Evolutionary conservation across 257 asterid species (phyloP).

Genomic region (Ligustrum vulgare): DNA sequence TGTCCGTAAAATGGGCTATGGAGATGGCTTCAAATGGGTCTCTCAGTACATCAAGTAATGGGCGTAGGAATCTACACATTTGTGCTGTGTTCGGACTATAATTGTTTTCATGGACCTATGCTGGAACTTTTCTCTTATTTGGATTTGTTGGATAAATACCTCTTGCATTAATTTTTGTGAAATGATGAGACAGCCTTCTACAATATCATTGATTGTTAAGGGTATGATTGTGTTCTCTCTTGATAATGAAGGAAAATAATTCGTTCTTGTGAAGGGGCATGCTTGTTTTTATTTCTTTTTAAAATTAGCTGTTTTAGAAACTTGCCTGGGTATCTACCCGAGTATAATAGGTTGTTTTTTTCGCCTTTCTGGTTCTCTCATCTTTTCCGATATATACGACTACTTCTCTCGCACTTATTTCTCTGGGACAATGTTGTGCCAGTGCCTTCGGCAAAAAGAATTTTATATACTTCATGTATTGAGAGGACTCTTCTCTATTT

Average conservation of each 20-base stretch:
- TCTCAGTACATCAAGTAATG: neutral
- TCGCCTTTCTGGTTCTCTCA: neutral
- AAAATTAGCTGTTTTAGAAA: neutral
- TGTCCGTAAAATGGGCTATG: conserved; percentile 1
- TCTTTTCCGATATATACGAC: too few species aligned
- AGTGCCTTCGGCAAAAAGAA: too few species aligned
- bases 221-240: neutral
- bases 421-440: neutral
- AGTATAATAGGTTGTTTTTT: too few species aligned
- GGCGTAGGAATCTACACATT: neutral
- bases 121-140: neutral
- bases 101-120: neutral
- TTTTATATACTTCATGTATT: too few species aligned
- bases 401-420: neutral
- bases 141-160: neutral
- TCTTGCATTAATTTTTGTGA: neutral
- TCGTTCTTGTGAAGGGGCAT: neutral
- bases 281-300: neutral
- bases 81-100: neutral
- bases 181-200: too few species aligned
- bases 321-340: neutral
- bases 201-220: too few species aligned
- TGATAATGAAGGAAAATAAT: neutral
- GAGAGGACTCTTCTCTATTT: too few species aligned
- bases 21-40: conserved; percentile 2